phyloP scores from a whole-genome alignment of 768 basidiomycete species.

The Dendrothele bispora region DNA sequence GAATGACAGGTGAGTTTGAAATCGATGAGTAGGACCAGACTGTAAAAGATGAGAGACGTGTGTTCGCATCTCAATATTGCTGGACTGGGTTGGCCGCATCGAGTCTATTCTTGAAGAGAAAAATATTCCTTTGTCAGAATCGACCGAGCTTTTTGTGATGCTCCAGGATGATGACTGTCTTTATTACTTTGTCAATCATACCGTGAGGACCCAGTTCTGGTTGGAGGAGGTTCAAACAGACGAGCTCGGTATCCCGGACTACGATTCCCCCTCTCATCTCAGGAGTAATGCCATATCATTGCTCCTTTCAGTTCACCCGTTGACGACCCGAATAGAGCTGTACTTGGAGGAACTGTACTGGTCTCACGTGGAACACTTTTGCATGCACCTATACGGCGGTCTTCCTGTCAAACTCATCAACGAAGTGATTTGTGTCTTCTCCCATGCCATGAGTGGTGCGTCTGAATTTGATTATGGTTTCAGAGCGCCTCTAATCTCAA shows the following conservation, averaged over 20 bases:
- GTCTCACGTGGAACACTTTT: conserved; percentile 63
- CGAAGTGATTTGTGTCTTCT: conserved; percentile 52
- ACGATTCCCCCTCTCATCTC: conserved; percentile 51
- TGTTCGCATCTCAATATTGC: too few relatives aligned
- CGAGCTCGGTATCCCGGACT: conserved; percentile 40
- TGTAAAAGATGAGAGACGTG: too few relatives aligned
- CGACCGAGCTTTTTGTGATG: conserved; percentile 55
- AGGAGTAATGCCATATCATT: conserved; percentile 33
- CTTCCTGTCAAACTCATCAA: conserved; percentile 36
- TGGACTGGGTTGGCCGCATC: conserved; percentile 35
- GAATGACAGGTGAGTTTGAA: too few relatives aligned
- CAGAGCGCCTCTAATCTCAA: too few relatives aligned
- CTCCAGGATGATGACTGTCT: conserved; percentile 43
- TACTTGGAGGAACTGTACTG: conserved; percentile 57
- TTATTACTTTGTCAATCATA: conserved; percentile 60
- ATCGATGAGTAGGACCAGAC: too few relatives aligned
- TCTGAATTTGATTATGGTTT: neutral
- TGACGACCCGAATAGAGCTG: conserved; percentile 31
- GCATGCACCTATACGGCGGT: conserved; percentile 48
- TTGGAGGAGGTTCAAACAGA: conserved; percentile 44
- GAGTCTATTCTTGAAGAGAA: conserved; percentile 27
- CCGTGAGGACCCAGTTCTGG: conserved; percentile 52
- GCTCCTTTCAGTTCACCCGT: neutral
- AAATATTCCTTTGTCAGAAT: conserved; percentile 31
- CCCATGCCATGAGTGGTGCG: conserved; percentile 57